Conservation (phyloP, 108 stramenopile genomes). For the Cyclotella choctawhatcheeana region DNA sequence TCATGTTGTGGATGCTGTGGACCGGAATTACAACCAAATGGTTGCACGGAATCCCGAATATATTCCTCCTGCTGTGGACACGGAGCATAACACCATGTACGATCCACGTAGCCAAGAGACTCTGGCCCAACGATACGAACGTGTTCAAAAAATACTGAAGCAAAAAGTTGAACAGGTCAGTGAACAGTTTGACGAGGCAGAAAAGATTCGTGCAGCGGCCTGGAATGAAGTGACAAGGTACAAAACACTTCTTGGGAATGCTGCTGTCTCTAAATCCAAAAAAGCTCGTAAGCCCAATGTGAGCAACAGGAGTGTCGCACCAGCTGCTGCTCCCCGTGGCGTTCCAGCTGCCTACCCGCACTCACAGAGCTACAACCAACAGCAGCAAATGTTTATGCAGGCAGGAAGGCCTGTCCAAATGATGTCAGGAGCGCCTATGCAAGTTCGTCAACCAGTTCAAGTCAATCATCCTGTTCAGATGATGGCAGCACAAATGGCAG, state of each 20-base stretch:
- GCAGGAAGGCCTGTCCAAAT: constrained; percentile 1
- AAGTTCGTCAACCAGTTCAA: constrained; percentile 13
- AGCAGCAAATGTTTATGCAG: constrained; percentile 7
- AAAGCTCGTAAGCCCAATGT: not conserved
- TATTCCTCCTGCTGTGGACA: constrained; percentile 52
- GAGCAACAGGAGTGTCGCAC: not conserved
- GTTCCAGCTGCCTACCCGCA: not conserved
- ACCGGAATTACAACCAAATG: constrained; percentile 29
- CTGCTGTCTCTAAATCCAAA: constrained; percentile 5
- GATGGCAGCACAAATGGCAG: constrained; percentile 4
- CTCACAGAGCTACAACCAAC: not conserved
- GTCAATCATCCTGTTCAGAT: constrained; percentile 1
- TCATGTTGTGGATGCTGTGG: constrained; percentile 31
- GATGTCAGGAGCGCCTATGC: not conserved
- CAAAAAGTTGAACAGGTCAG: constrained; percentile 35
- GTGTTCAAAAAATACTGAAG: constrained; percentile 35
- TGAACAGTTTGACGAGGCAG: constrained; percentile 49
- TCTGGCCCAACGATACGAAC: constrained; percentile 52
- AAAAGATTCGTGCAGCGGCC: constrained; percentile 50
- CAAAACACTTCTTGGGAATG: not conserved
- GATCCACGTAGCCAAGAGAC: constrained; percentile 56
- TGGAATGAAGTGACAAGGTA: constrained; percentile 6
- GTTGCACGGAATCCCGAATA: constrained; percentile 38
- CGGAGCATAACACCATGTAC: constrained; percentile 23
- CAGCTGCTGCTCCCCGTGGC: not conserved